These are phyloP conservation scores for Cardamine resedifolia DNA, from an alignment of 345 rosid genomes.

Conservation along the genomic window DNA sequence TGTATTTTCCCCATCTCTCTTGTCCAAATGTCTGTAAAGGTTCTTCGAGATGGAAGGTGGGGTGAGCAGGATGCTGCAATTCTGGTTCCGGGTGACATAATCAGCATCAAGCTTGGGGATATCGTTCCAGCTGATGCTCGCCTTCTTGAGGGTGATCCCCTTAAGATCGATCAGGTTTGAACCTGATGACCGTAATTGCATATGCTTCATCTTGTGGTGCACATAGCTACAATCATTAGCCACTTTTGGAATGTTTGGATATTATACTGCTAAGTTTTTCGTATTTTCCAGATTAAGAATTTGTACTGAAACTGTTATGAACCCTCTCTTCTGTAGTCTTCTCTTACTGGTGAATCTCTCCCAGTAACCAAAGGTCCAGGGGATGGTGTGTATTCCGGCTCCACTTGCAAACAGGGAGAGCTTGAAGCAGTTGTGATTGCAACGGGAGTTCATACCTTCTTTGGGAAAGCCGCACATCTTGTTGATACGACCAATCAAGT, in stretches of 20 bases:
- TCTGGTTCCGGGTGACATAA: constrained; percentile 90
- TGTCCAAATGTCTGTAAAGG: constrained; percentile 45
- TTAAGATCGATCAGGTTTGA: constrained; percentile 90
- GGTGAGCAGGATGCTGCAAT: constrained; percentile 85
- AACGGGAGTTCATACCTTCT: constrained; percentile 97
- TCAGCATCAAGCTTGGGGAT: constrained; percentile 93
- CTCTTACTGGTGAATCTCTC: constrained; percentile 98
- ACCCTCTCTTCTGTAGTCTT: constrained; percentile 61
- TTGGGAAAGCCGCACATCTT: constrained; percentile 97
- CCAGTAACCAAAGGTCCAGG: constrained; percentile 97
- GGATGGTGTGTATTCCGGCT: constrained; percentile 97
- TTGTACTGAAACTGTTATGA: too few relatives aligned
- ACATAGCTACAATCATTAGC: constrained; percentile 5
- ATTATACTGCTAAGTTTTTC: not conserved
- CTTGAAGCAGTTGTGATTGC: constrained; percentile 95
- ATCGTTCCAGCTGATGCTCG: constrained; percentile 98
- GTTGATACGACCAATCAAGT: constrained; percentile 98
- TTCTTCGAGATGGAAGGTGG: constrained; percentile 97
- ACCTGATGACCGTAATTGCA: not conserved
- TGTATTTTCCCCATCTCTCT: not conserved
- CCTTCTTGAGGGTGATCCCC: constrained; percentile 90
- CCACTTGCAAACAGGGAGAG: constrained; percentile 98
- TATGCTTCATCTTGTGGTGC: not conserved
- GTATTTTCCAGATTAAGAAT: too few relatives aligned
- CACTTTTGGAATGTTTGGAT: not conserved